phyloP scores from a whole-genome alignment of 2,329 filamentous ascomycete species.

The Aspergillus hortae region DNA sequence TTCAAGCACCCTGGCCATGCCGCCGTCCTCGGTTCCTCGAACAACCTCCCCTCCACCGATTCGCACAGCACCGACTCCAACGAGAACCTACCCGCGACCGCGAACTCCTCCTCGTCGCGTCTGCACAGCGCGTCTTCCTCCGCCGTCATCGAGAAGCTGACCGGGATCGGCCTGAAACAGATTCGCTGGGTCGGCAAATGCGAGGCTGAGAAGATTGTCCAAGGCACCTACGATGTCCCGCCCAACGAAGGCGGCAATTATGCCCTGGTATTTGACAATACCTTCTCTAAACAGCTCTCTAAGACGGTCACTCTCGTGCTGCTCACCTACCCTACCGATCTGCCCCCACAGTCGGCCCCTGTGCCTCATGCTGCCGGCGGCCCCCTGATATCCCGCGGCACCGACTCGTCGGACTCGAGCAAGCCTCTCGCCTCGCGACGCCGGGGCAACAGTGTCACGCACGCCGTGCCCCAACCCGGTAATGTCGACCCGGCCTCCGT shows the following conservation, averaged over 20 bases:
- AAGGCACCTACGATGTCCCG: slow-evolving; percentile 80
- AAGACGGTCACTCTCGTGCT: slow-evolving; percentile 95
- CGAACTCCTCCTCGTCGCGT: slow-evolving; percentile 48
- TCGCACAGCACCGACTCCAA: slow-evolving; percentile 37
- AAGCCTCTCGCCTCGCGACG: slow-evolving; percentile 34
- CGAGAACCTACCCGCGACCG: slow-evolving; percentile 31
- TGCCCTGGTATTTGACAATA: slow-evolving; percentile 96
- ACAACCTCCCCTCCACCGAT: slow-evolving; percentile 41
- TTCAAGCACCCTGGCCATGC: slow-evolving; percentile 88
- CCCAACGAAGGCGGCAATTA: slow-evolving; percentile 83
- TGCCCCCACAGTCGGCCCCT: slow-evolving; percentile 42
- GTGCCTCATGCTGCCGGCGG: slow-evolving; percentile 39
- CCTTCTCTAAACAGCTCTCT: slow-evolving; percentile 90
- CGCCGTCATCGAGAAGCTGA: slow-evolving; percentile 64
- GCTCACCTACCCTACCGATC: slow-evolving; percentile 84
- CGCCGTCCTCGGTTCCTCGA: slow-evolving; percentile 45
- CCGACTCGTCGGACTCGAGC: slow-evolving; percentile 51
- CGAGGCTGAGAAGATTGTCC: slow-evolving; percentile 91
- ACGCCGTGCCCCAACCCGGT: slow-evolving; percentile 21
- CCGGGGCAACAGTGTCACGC: slow-evolving; percentile 27
- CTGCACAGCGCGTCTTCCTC: slow-evolving; percentile 58
- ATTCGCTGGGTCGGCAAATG: slow-evolving; percentile 87
- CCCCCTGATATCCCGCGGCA: slow-evolving; percentile 32
- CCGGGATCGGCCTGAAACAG: slow-evolving; percentile 58
- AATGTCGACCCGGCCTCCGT: slow-evolving; percentile 49